Base-by-base conservation (phyloP, 2,329 filamentous ascomycete genomes). In the Fusarium sp. region DNA sequence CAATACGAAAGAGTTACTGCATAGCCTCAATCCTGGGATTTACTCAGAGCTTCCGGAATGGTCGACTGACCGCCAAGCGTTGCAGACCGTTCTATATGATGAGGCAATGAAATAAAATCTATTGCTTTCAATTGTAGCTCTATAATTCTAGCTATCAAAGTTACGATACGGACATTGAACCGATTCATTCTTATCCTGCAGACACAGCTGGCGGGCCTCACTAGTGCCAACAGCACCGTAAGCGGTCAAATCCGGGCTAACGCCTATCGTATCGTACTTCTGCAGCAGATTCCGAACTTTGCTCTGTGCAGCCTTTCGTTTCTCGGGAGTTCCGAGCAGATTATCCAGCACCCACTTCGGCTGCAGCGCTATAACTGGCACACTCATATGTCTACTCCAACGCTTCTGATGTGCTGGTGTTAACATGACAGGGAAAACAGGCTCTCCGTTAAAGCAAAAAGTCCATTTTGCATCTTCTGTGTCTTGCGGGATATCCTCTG, bases 21-120 rank as follows among this genome's bases (percentile, higher is more conserved):
- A 62, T 56, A 44, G 30, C 7, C 63, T 66, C 5, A 4, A 63
- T 50, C 58, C 63, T 14, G 26, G 22, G 1, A 33, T 48, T 4
- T 62, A 41, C n/a, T 66, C 58, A 1, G 6, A 24, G 4, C 62
- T 41, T n/a, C 63, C 58, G 10, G 63, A 66, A 15, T 62, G 50
- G 58, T 62, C 63, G 0, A 66, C 63, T 13, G 63, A 66, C 1
- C 63, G 63, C 1, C 42, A 66, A 14, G 58, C 63, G 0, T 24
- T 62, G 8, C 58, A 66, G 8, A 56, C 42, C 10, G 63, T 62
- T 20, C 9, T 66, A 1, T 62, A 42, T 3, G 28, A 55, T 9
- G 63, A 66, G 26, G 58, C 63, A 20, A 18, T 33, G 1, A 20
- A 42, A 11, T 3, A 3, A 31, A 18, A 3, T 33, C 22, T 33